Evolutionary conservation across 352 stramenopile species (phyloP).

Genomic region (Pythium oligandrum): DNA sequence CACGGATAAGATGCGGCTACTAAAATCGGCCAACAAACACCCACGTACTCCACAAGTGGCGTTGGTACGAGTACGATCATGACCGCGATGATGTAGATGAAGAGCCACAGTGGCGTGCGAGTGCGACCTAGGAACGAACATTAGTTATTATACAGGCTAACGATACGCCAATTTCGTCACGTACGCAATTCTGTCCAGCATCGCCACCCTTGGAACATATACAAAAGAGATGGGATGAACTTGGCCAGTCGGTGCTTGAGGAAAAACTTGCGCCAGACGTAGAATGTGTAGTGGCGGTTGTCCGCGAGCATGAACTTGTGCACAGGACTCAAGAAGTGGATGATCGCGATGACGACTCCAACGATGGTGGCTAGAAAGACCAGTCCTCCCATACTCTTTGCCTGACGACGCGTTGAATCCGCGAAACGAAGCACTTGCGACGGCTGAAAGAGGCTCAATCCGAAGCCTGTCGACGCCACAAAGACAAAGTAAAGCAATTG

Average conservation of each 20-base stretch:
- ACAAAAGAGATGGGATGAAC: slow-evolving; percentile 51
- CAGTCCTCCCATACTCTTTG: slow-evolving; percentile 24
- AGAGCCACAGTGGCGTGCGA: slow-evolving; percentile 64
- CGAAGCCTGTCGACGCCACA: slow-evolving; percentile 57
- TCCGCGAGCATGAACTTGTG: slow-evolving; percentile 91
- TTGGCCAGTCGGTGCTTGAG: slow-evolving; percentile 65
- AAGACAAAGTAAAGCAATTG: slow-evolving; percentile 79
- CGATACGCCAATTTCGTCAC: slow-evolving; percentile 6
- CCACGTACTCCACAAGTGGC: slow-evolving; percentile 82
- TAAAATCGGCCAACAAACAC: not conserved
- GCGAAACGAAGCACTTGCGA: slow-evolving; percentile 30
- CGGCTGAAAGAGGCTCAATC: slow-evolving; percentile 34
- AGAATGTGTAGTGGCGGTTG: slow-evolving; percentile 92
- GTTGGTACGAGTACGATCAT: slow-evolving; percentile 82
- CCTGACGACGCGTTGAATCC: slow-evolving; percentile 27
- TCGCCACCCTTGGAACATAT: slow-evolving; percentile 60
- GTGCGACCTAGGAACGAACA: slow-evolving; percentile 27
- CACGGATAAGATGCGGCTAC: no score
- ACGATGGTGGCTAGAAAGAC: slow-evolving; percentile 24
- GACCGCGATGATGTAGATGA: slow-evolving; percentile 69
- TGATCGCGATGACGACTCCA: slow-evolving; percentile 26
- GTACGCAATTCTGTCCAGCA: slow-evolving; percentile 65
- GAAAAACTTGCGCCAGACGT: slow-evolving; percentile 88
- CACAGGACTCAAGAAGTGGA: slow-evolving; percentile 65
- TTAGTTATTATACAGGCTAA: not conserved